Base-by-base conservation (phyloP, 1,139 yeast genomes). In the Hyphopichia fennica region DNA sequence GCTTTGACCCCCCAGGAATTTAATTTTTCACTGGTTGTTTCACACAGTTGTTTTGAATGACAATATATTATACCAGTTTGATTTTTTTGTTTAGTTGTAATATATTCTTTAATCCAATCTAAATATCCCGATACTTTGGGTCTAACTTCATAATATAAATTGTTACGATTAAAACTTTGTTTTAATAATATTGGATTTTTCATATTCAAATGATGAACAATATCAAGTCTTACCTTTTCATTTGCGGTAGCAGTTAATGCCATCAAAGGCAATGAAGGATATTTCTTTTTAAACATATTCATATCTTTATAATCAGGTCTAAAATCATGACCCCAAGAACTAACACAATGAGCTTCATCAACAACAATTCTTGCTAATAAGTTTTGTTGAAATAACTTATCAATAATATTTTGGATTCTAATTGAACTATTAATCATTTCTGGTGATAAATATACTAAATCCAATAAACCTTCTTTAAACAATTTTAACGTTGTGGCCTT, bases 261-360 rank as follows among this genome's bases (percentile, higher is more conserved):
- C 90, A 95, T 91, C 50, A 95, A 72, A 1, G 99, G 99, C 7
- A 89, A 81, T 38, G 75, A 77, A 0, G 96, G 95, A 57, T 79
- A 93, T 44, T 80, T 77, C 29, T 69, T 63, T 55, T 90, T 88
- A 62, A 95, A 86, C 49, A 76, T 75, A 32, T 83, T 82, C 61
- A 95, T 72, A 25, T 84, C 86, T 55, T 90, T 88, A 65, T 95
- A 95, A 62, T 93, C 98, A 0, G 98, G 98, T 45, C 99, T 75
- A 61, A 95, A 95, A 64, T 95, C 99, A 63, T 95, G 99, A 15
- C 99, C 99, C 99, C 99, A 95, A 10, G 96, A 87, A 45, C 96
- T 88, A 43, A 95, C 95, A 75, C 99, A 95, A 65, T 95, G 99
- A 0, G 99, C 99, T 59, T 95, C 99, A 65, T 95, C 99, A 38